A percentile compares a stretch with the other conserved stretches of the same genome.
These are phyloP conservation scores for Colletotrichum gigasporum DNA, from an alignment of 2,329 filamentous ascomycete species.

Conservation along the genomic window DNA sequence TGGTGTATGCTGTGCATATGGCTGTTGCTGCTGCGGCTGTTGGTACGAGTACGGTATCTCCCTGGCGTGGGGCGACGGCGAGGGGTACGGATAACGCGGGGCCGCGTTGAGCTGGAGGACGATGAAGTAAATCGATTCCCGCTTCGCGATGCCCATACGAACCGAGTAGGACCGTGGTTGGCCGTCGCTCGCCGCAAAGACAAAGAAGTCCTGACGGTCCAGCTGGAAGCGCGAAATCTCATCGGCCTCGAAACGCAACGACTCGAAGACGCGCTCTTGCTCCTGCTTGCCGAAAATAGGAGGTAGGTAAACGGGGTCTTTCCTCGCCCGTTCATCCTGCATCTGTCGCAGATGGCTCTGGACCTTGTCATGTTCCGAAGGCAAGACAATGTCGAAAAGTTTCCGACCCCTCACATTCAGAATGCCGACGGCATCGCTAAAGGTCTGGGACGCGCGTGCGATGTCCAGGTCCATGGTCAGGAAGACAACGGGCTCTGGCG, in stretches of 20 bases:
- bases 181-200: conserved; percentile 62
- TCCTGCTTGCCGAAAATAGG: conserved; percentile 67
- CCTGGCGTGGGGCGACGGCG: conserved; percentile 54
- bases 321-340: conserved; percentile 65
- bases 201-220: conserved; percentile 64
- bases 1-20: conserved; percentile 55
- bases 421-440: conserved; percentile 64
- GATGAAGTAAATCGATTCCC: conserved; percentile 70
- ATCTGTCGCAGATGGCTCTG: conserved; percentile 60
- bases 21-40: conserved; percentile 38
- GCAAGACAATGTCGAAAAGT: conserved; percentile 63
- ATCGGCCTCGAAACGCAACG: conserved; percentile 62
- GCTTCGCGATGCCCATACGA: conserved; percentile 66
- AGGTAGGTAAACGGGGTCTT: conserved; percentile 70
- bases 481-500: conserved; percentile 65
- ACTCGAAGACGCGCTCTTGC: conserved; percentile 63
- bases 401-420: conserved; percentile 57
- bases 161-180: conserved; percentile 59
- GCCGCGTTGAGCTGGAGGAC: conserved; percentile 56
- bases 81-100: conserved; percentile 51
- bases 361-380: conserved; percentile 63
- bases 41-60: conserved; percentile 55
- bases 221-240: conserved; percentile 62
- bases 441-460: conserved; percentile 63
- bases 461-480: conserved; percentile 68